Percentiles rank a stretch among this genome's conserved stretches.
phyloP scores from a whole-genome alignment of 169 alveolate species.

The Theileria equi region DNA sequence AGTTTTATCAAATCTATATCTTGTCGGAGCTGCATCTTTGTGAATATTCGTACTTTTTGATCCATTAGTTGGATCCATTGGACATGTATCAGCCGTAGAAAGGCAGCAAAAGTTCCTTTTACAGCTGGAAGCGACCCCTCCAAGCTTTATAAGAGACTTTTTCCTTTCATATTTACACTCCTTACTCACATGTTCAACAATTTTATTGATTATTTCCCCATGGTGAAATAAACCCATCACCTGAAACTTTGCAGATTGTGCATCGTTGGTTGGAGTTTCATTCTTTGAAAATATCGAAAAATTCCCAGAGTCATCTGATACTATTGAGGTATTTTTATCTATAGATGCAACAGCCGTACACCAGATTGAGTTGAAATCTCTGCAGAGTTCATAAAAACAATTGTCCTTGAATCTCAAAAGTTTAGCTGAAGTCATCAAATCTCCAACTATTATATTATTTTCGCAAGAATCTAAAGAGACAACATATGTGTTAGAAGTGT shows the following conservation, averaged over 20 bases:
- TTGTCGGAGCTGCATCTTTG: too few relatives aligned
- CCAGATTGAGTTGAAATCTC: slow-evolving; percentile 56
- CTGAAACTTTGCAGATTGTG: slow-evolving; percentile 24
- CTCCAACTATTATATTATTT: slow-evolving; percentile 48
- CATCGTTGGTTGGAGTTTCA: slow-evolving; percentile 23
- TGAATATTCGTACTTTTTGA: too few relatives aligned
- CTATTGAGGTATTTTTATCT: slow-evolving; percentile 28
- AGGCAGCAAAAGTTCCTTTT: too few relatives aligned
- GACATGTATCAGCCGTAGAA: too few relatives aligned
- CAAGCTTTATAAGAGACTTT: too few relatives aligned
- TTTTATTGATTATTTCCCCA: slow-evolving; percentile 48
- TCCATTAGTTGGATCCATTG: too few relatives aligned
- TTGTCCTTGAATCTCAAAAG: slow-evolving; percentile 39
- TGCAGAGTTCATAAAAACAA: slow-evolving; percentile 27
- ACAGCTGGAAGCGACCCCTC: too few relatives aligned
- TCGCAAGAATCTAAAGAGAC: slow-evolving; percentile 41
- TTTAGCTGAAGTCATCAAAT: slow-evolving; percentile 48
- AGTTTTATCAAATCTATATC: slow-evolving; percentile 10
- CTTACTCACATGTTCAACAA: slow-evolving; percentile 3
- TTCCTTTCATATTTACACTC: too few relatives aligned
- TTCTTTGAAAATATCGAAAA: slow-evolving; percentile 22
- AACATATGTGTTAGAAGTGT: slow-evolving; percentile 43
- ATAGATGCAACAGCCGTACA: slow-evolving; percentile 54
- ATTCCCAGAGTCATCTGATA: slow-evolving; percentile 58
- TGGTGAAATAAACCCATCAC: slow-evolving; percentile 54